These are phyloP conservation scores for Heimioporus sp. DNA, from an alignment of 768 basidiomycete genomes.

Conservation along the genomic window DNA sequence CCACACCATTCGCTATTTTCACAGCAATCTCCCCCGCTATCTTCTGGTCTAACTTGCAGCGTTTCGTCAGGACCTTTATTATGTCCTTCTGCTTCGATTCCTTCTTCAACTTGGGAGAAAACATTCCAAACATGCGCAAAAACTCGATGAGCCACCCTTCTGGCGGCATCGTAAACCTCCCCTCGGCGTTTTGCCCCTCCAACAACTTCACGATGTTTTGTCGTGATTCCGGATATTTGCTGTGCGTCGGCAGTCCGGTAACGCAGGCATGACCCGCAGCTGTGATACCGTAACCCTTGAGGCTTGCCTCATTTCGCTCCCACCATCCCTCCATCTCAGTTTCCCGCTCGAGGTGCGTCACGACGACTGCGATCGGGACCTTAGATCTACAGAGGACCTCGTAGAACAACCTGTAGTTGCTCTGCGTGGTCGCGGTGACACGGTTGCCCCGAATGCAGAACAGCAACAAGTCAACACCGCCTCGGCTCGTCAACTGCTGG, in stretches of 20 bases:
- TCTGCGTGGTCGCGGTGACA: too few species aligned
- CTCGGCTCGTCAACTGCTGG: slow-evolving; percentile 21
- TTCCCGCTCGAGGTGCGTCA: slow-evolving; percentile 27
- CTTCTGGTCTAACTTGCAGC: slow-evolving; percentile 20
- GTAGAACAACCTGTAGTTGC: too few species aligned
- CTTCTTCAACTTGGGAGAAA: slow-evolving; percentile 19
- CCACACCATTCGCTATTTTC: slow-evolving; percentile 5
- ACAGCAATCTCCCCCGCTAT: slow-evolving; percentile 18
- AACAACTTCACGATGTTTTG: slow-evolving; percentile 14
- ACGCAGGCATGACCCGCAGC: slow-evolving; percentile 34
- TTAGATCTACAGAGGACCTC: neutral
- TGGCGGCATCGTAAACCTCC: slow-evolving; percentile 24
- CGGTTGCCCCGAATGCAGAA: slow-evolving; percentile 43
- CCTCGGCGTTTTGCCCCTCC: slow-evolving; percentile 5
- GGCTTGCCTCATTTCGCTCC: slow-evolving; percentile 21
- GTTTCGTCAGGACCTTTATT: slow-evolving; percentile 25
- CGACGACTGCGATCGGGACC: neutral
- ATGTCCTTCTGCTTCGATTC: slow-evolving; percentile 22
- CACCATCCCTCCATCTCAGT: slow-evolving; percentile 34
- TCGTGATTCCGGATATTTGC: slow-evolving; percentile 24
- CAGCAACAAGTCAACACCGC: slow-evolving; percentile 42
- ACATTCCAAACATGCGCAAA: slow-evolving; percentile 22
- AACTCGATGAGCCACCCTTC: slow-evolving; percentile 23
- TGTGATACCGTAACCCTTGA: slow-evolving; percentile 25
- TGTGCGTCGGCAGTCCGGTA: too few species aligned